Conservation (phyloP, 2,329 filamentous ascomycete genomes). For the Nothopassalora personata region DNA sequence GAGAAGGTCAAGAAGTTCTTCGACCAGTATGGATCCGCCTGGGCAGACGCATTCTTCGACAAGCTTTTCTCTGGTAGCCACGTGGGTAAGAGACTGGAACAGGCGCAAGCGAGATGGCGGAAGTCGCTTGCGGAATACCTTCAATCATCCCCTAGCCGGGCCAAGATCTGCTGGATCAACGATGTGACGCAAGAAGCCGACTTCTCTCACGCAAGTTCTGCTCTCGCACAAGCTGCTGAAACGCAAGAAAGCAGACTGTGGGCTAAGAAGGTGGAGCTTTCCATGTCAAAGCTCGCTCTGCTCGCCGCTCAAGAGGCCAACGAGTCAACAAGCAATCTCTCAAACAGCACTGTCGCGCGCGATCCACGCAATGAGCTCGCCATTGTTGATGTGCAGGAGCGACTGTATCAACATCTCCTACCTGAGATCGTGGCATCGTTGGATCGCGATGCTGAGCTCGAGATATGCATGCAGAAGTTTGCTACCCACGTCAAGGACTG, state of each 20-base stretch:
- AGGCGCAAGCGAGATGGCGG: slow-evolving; percentile 61
- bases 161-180: slow-evolving; percentile 90
- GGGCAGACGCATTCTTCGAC: slow-evolving; percentile 74
- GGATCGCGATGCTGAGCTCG: slow-evolving; percentile 70
- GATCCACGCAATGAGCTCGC: slow-evolving; percentile 47
- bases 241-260: slow-evolving; percentile 73
- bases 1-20: slow-evolving; percentile 50
- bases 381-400: slow-evolving; percentile 73
- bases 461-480: slow-evolving; percentile 67
- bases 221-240: slow-evolving; percentile 64
- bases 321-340: neutral
- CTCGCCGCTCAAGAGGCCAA: slow-evolving; percentile 55
- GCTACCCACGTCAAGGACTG: slow-evolving; percentile 48
- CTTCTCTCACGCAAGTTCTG: slow-evolving; percentile 65
- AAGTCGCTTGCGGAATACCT: slow-evolving; percentile 73
- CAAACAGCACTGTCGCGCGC: neutral
- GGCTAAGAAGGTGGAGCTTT: slow-evolving; percentile 90
- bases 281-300: slow-evolving; percentile 71
- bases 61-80: slow-evolving; percentile 62
- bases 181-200: slow-evolving; percentile 74
- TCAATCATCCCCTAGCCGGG: slow-evolving; percentile 63
- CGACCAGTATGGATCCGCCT: slow-evolving; percentile 58
- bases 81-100: slow-evolving; percentile 56
- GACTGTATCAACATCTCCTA: slow-evolving; percentile 65
- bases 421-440: slow-evolving; percentile 66